Evolutionary conservation across 179 eudicot species (phyloP), one percentile per base, ranked within the genome.

Genomic region (Spergularia azorica): DNA sequence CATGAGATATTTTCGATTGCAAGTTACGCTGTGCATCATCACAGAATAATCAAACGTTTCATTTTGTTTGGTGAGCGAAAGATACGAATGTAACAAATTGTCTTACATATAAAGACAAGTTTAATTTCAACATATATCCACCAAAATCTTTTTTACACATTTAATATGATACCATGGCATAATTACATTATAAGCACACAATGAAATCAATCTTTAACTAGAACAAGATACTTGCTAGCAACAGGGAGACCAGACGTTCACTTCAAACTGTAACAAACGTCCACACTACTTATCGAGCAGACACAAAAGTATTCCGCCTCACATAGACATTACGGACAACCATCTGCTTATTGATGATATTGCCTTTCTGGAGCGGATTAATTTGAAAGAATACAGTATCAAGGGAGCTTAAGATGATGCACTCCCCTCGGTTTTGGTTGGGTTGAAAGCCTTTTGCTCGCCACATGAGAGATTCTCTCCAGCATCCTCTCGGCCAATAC

Each of bases 381-480:
- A 70, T 70, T 65, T 10, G 69, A 74, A 70, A 75, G 77, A 82
- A 71, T 64, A 74, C 64, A 20, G 16, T 16, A 32, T 54, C 41
- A 6, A 32, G 4, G 38, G 46, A 73, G 60, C 76, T 90, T 76
- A 90, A 71, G 87, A 84, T 17, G 91, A 76, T 13, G 90, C 78
- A 6, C 79, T 70, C 15, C 69, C 21, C 32, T 21, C 71, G 20
- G 70, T 36, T 20, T 2, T 71, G 63, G 90, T 62, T 15, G 96
- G 96, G 72, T 88, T 92, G 67, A 92, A 95, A 6, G 90, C 77
- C 60, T 76, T 80, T 71, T 91, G 96, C 56, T 95, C 95, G 0
- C 88, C 93, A 82, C 98, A 95, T 36, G 89, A 68, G 78, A 95
- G 94, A 62, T 86, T 85, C 4, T 89, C 68, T 11, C 98, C 98